These are phyloP conservation scores for Fagus sylvatica DNA, from an alignment of 306 rosid genomes.

Conservation along the genomic window DNA sequence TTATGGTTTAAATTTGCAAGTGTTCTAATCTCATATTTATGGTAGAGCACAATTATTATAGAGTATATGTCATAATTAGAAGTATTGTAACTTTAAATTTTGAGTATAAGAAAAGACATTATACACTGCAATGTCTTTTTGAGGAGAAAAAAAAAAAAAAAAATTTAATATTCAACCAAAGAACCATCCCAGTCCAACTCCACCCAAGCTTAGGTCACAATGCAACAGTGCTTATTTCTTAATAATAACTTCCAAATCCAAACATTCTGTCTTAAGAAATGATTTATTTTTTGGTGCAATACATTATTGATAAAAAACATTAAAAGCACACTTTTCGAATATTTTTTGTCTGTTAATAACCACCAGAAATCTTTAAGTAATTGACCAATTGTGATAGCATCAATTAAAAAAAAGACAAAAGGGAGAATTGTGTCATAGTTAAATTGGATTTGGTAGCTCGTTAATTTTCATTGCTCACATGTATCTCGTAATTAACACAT, in stretches of 20 bases:
- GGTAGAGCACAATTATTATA: too few species aligned
- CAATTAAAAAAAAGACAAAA: background rate
- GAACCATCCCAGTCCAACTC: too few species aligned
- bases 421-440: background rate
- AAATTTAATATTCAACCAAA: too few species aligned
- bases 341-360: background rate
- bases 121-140: too few species aligned
- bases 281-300: background rate
- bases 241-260: background rate
- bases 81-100: too few species aligned
- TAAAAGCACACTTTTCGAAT: background rate
- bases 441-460: constrained; percentile 20
- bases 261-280: background rate
- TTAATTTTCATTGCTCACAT: constrained; percentile 36
- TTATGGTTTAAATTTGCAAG: too few species aligned
- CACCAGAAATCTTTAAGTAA: background rate
- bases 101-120: too few species aligned
- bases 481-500: constrained; percentile 27
- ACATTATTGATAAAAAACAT: background rate
- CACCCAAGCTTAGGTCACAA: background rate
- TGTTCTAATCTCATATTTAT: too few species aligned
- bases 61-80: too few species aligned
- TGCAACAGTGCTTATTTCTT: background rate
- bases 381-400: background rate
- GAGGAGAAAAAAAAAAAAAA: too few species aligned